Percentiles rank a stretch among this genome's conserved stretches.
Evolutionary conservation across 1,139 yeast species (phyloP).

Genomic region (Komagataea norvegica): DNA sequence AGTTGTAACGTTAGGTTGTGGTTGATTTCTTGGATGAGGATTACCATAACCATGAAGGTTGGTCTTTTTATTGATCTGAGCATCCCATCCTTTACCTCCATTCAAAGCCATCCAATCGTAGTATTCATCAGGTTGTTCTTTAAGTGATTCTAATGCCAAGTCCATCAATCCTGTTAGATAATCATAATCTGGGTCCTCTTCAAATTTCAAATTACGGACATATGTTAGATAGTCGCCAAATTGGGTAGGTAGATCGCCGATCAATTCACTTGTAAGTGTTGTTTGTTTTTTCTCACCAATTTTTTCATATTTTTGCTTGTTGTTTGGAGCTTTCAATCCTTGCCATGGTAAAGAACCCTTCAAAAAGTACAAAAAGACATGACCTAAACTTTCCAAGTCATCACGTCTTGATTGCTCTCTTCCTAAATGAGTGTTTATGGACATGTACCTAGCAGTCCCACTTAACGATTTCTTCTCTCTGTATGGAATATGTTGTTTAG

Average conservation of each 20-base stretch:
- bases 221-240: conserved; percentile 72
- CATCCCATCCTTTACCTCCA: conserved; percentile 82
- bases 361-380: conserved; percentile 89
- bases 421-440: conserved; percentile 93
- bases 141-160: conserved; percentile 57
- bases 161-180: conserved; percentile 63
- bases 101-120: conserved; percentile 84
- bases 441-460: conserved; percentile 98
- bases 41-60: conserved; percentile 78
- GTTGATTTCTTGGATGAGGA: conserved; percentile 54
- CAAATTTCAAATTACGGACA: conserved; percentile 68
- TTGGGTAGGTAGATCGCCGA: conserved; percentile 65
- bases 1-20: conserved; percentile 8
- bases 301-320: conserved; percentile 76
- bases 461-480: conserved; percentile 94
- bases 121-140: conserved; percentile 55
- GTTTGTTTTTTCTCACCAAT: conserved; percentile 75
- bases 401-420: conserved; percentile 96
- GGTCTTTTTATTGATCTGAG: conserved; percentile 71
- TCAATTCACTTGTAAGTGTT: conserved; percentile 63
- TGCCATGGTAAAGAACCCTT: conserved; percentile 98
- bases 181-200: conserved; percentile 74
- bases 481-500: conserved; percentile 93
- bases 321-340: conserved; percentile 86
- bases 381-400: conserved; percentile 93